Evolutionary conservation across 2,329 filamentous ascomycete species (phyloP), one percentile per base, ranked within the genome.

Genomic region (Hypoxylon sp.): DNA sequence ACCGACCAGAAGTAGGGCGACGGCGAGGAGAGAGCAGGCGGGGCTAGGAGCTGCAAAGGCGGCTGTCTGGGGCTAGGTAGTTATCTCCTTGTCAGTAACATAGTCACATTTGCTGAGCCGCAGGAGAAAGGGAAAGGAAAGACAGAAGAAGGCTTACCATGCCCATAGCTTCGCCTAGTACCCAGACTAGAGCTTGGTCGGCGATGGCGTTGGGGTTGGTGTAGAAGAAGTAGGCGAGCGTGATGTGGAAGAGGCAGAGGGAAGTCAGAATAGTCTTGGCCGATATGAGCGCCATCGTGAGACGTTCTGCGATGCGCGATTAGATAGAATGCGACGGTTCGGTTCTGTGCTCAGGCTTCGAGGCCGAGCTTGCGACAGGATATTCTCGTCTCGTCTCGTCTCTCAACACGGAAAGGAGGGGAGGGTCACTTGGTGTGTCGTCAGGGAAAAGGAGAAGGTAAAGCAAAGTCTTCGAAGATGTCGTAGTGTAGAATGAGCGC

Each of bases 171-270:
- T 96, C 89, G 51, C 92, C 92, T 21, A 97, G 78, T 24, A 97
- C 83, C 66, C 86, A 91, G 43, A 97, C 90, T 18, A 96, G 74
- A 48, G 88, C 87, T 69, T 96, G 91, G 70, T 94, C 88, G 45
- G 90, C 86, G 68, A 97, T 81, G 38, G 84, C 81, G 60, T 79
- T 77, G 4, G 93, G 93, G 56, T 83, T 87, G 37, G 85, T 88
- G 68, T 96, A 81, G 77, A 97, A 89, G 79, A 95, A 91, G 60
- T 88, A 92, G 68, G 88, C 92, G 45, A 95, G 80, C 4, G 90
- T 91, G 64, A 97, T 76, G 77, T 97, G 91, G 79, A 95, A 92
- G 72, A 96, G 83, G 67, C 89, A 90, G 67, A 97, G 79, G 48
- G 87, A 88, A 67, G 90, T 89, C 68, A 97, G 88, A 74, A 97